Base-by-base conservation (phyloP, 2,329 filamentous ascomycete species). In the Fusarium pseudograminearum region DNA sequence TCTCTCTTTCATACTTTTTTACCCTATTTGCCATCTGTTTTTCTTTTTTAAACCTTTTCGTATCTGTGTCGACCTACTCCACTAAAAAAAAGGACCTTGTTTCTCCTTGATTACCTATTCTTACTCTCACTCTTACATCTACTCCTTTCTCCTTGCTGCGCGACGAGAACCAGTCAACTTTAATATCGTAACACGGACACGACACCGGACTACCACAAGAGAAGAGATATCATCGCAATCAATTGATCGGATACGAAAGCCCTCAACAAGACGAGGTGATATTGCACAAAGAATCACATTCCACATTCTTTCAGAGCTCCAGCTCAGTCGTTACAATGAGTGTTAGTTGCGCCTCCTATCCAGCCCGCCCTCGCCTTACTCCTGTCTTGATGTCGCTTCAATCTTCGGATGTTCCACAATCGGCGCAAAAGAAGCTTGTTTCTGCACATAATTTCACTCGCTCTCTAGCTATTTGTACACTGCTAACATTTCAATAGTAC, bases 401-500 rank as follows among this genome's bases (percentile, higher is more conserved):
- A 36, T 45, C 22, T 22, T 7, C 41, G 36, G 28, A 53, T 50
- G 33, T 46, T 31, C 12, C 50, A 20, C 18, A 34, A 34, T 31
- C 31, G 34, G 65, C 47, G 4, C 26, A 36, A 68, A 61, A 45
- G 53, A 45, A 57, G 47, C 44, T 28, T 31, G 22, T 38, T 18
- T n/a, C 12, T 26, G 7, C n/a, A 10, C 7, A 30, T 8, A 45
- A 45, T 26, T 44, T 28, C 30, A 11, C 38, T 5, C 11, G 26
- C 34, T 30, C 22, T 20, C 1, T n/a, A 14, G 15, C 12, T 10
- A 22, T 47, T 18, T 20, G n/a, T 47, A 16, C 18, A 41, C 22
- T 38, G 12, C 34, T 45, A 46, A 65, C 55, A 34, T n/a, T 60
- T n/a, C n/a, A 50, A 31, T 20, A 51, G 85, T 87, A 87, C 85